Evolutionary conservation across 441 rosid genomes (phyloP), one percentile per base, ranked within the genome.

Genomic region (Brassica hybrid): DNA sequence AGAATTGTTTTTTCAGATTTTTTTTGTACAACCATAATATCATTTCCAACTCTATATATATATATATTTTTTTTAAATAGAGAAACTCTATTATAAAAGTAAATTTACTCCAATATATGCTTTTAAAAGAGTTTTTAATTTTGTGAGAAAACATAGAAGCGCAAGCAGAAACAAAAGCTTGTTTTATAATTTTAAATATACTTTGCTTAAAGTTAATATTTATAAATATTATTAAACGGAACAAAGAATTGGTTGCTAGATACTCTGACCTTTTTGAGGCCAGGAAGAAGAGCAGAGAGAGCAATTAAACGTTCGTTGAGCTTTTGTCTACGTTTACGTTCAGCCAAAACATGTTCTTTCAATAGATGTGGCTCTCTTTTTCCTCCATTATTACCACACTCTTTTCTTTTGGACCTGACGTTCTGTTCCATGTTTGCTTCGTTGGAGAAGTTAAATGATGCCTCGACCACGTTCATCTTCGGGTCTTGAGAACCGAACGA

Each of bases 231-330:
- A 7, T 54, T 17, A 16, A 17, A 54, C 1, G 11, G 11, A 17
- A 34, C 5, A 69, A 54, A 61, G 2, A 54, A 25, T 57, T 38
- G 48, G 27, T 57, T 71, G 13, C 16, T 13, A 12, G 21, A 52
- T 52, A 10, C 6, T 58, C 7, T 59, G 13, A 79, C 83, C 83
- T 80, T 80, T 75, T 75, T 80, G 59, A 80, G 83, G 10, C 79
- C 83, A 23, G 83, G 83, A 36, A 80, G 76, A 48, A 80, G 83
- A 75, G 83, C 79, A 48, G 83, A 80, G 65, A 80, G 83, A 70
- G 83, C 79, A 75, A 80, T 75, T 72, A 80, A 75, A 75, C 83
- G 79, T 23, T 80, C 83, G 2, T 65, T 80, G 16, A 80, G 79
- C 73, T 75, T 80, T 36, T 80, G 83, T 62, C 83, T 18, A 6